phyloP scores from a whole-genome alignment of 1,139 yeast genomes.

The Geotrichum macrosporum region DNA sequence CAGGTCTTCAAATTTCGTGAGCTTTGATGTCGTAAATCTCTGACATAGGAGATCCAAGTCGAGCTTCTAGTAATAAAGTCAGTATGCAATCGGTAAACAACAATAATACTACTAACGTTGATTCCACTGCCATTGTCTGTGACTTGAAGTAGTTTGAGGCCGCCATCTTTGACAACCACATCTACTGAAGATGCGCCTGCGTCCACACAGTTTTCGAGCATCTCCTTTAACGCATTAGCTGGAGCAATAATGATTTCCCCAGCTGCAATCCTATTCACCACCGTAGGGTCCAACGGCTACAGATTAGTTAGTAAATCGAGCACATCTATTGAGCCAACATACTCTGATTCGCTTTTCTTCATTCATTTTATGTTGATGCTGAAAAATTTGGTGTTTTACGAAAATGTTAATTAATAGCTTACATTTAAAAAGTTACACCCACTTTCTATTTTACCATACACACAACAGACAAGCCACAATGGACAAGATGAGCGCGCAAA shows the following conservation, averaged over 20 bases:
- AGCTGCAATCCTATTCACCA: conserved; percentile 90
- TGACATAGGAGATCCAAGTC: conserved; percentile 61
- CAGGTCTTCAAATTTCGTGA: conserved; percentile 50
- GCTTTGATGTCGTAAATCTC: conserved; percentile 70
- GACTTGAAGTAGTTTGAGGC: conserved; percentile 56
- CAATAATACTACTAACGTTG: conserved; percentile 23
- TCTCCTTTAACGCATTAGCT: conserved; percentile 74
- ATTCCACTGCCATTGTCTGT: conserved; percentile 80
- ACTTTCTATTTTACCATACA: no score
- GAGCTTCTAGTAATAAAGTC: conserved; percentile 46
- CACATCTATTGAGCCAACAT: not conserved
- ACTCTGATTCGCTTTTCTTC: conserved; percentile 18
- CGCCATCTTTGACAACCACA: conserved; percentile 61
- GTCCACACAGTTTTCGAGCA: conserved; percentile 76
- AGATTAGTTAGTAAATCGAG: not conserved
- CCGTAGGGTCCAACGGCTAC: conserved; percentile 55
- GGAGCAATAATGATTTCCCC: conserved; percentile 96
- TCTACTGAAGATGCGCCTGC: conserved; percentile 64
- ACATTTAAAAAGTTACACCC: not conserved
- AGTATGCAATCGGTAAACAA: not conserved
- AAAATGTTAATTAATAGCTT: no score
- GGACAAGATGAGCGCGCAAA: not conserved
- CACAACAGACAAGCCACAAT: no score
- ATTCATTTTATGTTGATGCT: not conserved
- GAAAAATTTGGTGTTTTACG: conserved; percentile 1